These are phyloP conservation scores for Tetrahymena elliotti DNA, from an alignment of 73 alveolate species.

Conservation along the genomic window DNA sequence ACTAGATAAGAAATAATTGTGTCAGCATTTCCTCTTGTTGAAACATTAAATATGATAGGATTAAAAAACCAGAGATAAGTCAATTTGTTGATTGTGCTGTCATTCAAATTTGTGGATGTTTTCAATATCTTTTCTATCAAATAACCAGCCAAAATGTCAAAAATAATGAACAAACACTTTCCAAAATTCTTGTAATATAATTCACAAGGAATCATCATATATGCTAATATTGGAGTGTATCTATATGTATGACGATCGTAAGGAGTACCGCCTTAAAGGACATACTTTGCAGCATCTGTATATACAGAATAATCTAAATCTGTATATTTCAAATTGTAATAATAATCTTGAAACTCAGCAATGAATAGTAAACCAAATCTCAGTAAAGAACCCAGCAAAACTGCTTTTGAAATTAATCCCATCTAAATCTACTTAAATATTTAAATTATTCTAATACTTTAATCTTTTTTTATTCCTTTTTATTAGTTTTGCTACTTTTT, in stretches of 20 bases:
- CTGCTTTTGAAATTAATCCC: not conserved
- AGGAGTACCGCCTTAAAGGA: conserved; percentile 86
- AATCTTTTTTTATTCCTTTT: no score
- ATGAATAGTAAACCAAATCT: conserved; percentile 23
- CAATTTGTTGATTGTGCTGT: not conserved
- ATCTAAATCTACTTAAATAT: not conserved
- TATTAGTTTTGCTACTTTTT: not conserved
- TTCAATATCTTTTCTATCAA: conserved; percentile 59
- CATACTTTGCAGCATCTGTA: conserved; percentile 91
- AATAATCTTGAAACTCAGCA: conserved; percentile 34
- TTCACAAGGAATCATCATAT: conserved; percentile 33
- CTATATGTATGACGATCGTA: conserved; percentile 92
- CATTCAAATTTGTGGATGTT: conserved; percentile 28
- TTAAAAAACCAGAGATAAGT: conserved; percentile 73
- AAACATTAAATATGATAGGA: conserved; percentile 71
- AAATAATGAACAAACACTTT: conserved; percentile 47
- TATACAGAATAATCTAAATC: conserved; percentile 95
- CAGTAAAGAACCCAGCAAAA: conserved; percentile 13
- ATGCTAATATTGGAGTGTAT: conserved; percentile 94
- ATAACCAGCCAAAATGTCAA: conserved; percentile 66
- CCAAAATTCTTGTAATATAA: conserved; percentile 20
- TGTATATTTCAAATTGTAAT: conserved; percentile 71
- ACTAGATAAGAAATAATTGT: conserved; percentile 71
- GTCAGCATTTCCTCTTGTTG: conserved; percentile 94
- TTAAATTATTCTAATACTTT: not conserved